Evolutionary conservation across 2,329 filamentous ascomycete genomes (phyloP).

Genomic region (Lanzia echinophila): DNA sequence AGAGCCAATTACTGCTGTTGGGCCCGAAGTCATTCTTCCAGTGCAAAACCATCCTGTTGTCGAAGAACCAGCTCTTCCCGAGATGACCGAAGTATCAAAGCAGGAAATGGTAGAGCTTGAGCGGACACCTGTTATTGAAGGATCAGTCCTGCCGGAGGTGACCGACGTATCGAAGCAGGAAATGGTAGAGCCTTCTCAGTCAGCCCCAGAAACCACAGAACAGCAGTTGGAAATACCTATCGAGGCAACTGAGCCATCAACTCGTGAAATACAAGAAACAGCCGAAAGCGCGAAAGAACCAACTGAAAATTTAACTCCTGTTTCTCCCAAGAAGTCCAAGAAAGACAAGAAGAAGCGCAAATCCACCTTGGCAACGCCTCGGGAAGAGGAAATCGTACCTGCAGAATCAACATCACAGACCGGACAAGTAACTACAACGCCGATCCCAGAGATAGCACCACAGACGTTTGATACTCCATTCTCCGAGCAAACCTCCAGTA

Average conservation of each 20-base stretch:
- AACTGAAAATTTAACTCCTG: constrained; percentile 10
- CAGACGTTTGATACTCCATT: background rate
- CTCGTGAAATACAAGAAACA: background rate
- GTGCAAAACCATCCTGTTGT: background rate
- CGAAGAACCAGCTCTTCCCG: background rate
- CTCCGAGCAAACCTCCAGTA: background rate
- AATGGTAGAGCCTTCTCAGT: background rate
- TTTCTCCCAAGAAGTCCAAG: constrained; percentile 15
- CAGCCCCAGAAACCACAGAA: background rate
- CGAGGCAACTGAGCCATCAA: background rate
- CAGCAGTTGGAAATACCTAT: background rate
- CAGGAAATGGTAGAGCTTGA: background rate
- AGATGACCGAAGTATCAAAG: background rate
- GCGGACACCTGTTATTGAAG: no score
- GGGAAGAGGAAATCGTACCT: background rate
- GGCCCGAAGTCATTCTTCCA: background rate
- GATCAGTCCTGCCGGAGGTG: background rate
- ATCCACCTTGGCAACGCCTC: constrained; percentile 6
- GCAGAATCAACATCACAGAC: background rate
- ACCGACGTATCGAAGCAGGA: background rate
- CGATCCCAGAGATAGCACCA: background rate
- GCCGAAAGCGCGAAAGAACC: background rate
- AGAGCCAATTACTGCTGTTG: background rate
- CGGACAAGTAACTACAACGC: background rate
- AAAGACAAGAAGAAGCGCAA: constrained; percentile 22